Conservation (phyloP, 305 asterid species). For the Plantago lanceolata region DNA sequence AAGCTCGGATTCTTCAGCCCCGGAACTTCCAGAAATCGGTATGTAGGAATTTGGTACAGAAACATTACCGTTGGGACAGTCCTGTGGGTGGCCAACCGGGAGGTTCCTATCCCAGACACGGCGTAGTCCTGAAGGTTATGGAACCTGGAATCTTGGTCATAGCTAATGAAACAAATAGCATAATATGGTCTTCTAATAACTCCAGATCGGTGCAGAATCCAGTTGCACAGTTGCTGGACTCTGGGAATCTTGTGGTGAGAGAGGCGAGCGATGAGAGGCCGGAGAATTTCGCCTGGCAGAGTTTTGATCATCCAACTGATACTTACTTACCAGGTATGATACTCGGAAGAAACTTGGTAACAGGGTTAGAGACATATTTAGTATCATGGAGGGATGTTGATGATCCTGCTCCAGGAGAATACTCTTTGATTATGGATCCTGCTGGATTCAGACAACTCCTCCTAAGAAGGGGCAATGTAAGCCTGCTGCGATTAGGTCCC, state of each 20-base stretch:
- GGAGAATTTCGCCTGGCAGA: slow-evolving; percentile 29
- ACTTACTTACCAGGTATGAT: slow-evolving; percentile 28
- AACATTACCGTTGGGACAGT: slow-evolving; percentile 10
- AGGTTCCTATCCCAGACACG: slow-evolving; percentile 15
- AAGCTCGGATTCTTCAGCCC: slow-evolving; percentile 41
- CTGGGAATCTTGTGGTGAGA: slow-evolving; percentile 28
- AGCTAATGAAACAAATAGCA: slow-evolving; percentile 13
- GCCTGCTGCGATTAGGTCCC: slow-evolving; percentile 24
- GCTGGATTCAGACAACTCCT: slow-evolving; percentile 32
- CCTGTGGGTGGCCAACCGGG: slow-evolving; percentile 47
- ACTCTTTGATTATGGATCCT: slow-evolving; percentile 22
- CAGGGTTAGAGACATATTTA: slow-evolving; percentile 18
- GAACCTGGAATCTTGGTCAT: slow-evolving; percentile 33
- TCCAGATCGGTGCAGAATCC: slow-evolving; percentile 18
- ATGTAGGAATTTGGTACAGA: slow-evolving; percentile 41
- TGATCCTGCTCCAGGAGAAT: slow-evolving; percentile 30
- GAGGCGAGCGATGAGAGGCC: slow-evolving; percentile 15
- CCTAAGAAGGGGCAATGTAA: neutral
- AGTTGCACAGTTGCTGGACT: slow-evolving; percentile 26
- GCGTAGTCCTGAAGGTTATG: slow-evolving; percentile 17
- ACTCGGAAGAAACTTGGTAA: slow-evolving; percentile 26
- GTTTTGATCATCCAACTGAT: slow-evolving; percentile 27
- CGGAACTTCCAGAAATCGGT: slow-evolving; percentile 24
- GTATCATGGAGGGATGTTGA: slow-evolving; percentile 22
- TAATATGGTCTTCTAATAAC: slow-evolving; percentile 32